Evolutionary conservation across 192 early-diverging fungal genomes (phyloP).

Genomic region (Glomus cerebriforme): DNA sequence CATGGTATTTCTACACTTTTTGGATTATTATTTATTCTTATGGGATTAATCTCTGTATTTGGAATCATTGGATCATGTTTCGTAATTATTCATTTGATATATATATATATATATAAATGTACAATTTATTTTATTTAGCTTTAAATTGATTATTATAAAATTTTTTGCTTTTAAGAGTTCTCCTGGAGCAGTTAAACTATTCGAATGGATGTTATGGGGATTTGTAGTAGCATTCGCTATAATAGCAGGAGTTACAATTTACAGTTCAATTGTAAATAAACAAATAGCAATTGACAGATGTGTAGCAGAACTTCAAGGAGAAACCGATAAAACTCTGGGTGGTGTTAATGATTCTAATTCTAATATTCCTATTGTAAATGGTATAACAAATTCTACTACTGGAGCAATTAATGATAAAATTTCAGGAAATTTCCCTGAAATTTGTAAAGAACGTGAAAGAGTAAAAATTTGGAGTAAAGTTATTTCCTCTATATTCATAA

Average conservation of each 20-base stretch:
- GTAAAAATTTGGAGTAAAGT: not conserved
- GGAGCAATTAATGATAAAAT: not conserved
- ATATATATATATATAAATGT: not conserved
- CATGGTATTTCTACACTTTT: not conserved
- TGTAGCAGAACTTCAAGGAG: not conserved
- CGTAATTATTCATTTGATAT: not conserved
- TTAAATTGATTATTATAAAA: not conserved
- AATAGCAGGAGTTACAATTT: not conserved
- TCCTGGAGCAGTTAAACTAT: not conserved
- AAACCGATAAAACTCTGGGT: not conserved
- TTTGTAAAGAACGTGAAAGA: not conserved
- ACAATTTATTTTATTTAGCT: not conserved
- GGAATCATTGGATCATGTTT: conserved; percentile 12
- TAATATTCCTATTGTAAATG: not conserved
- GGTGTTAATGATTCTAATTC: not conserved
- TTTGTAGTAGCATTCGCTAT: not conserved
- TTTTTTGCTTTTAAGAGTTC: not conserved
- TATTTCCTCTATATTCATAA: not conserved
- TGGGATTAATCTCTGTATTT: conserved; percentile 1
- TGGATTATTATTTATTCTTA: not conserved
- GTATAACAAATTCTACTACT: not conserved
- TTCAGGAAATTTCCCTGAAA: not conserved
- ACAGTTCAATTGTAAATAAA: not conserved
- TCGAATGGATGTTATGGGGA: not conserved
- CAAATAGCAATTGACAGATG: not conserved